Percentiles rank a stretch among this genome's conserved stretches.
Conservation (phyloP, 2,329 filamentous ascomycete genomes). For the Venturia carpophila region DNA sequence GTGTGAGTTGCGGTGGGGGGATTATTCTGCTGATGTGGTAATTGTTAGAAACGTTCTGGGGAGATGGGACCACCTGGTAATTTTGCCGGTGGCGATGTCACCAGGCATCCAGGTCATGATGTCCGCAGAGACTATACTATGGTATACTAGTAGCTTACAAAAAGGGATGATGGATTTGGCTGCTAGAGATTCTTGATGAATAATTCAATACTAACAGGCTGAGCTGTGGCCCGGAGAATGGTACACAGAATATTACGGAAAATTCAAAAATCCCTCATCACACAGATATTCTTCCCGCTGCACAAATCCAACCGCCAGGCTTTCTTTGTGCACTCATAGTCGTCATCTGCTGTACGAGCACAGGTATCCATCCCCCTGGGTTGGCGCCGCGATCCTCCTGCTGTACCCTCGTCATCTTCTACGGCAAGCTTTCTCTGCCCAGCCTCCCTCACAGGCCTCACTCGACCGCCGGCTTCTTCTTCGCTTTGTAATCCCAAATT, state of each 20-base stretch:
- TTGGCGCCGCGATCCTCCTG: not conserved
- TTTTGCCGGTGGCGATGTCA: not conserved
- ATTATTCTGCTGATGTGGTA: not conserved
- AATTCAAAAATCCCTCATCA: not conserved
- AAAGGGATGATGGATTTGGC: not conserved
- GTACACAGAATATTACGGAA: not conserved
- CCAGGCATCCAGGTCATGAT: not conserved
- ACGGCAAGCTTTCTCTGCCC: not conserved
- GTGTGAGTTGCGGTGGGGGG: not conserved
- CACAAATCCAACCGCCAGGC: not conserved
- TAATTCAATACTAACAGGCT: not conserved
- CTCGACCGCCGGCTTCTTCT: not conserved
- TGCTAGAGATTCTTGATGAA: not conserved
- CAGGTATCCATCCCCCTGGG: not conserved
- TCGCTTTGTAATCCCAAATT: not conserved
- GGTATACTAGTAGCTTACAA: not conserved
- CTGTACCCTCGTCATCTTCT: not conserved
- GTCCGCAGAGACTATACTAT: too few species aligned
- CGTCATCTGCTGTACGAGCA: conserved; percentile 1
- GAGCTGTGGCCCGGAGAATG: not conserved
- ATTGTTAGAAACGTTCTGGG: not conserved
- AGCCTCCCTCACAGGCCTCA: not conserved
- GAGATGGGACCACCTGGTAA: not conserved
- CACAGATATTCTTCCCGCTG: not conserved
- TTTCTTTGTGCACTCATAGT: not conserved